Base-by-base conservation (phyloP, 1,139 yeast genomes). In the Yamadazyma membranifaciens region DNA sequence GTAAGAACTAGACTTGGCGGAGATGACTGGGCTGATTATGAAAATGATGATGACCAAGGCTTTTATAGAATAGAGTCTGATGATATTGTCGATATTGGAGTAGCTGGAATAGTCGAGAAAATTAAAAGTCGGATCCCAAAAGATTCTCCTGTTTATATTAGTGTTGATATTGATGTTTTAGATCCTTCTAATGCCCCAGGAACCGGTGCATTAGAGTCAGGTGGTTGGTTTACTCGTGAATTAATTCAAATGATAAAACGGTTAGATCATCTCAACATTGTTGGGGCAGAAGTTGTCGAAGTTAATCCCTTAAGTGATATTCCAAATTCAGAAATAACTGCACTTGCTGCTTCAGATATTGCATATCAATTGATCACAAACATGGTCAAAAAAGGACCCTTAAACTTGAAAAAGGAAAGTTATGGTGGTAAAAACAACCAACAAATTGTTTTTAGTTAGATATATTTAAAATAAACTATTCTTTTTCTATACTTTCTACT, bases 161-260 rank as follows among this genome's bases (percentile, higher is more conserved):
- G 87, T 11, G 83, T 85, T 27, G 94, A 85, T 57, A 81, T 84
- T 36, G 92, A 85, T 57, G 87, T 83, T n/a, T 65, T 85, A 47
- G 94, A 85, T 57, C 92, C 92, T 2, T 87, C 83, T 2, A 74
- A 81, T 51, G 87, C 89, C 3, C 84, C 87, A 41, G 94, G 91
- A 1, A 85, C 94, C 1, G 94, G 94, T 9, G 85, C 94, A 3
- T 86, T 83, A 45, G 94, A 85, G 59, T 81, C 83, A 3, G 92
- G 92, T 41, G 94, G 94, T 41, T 76, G 87, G 75, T 65, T 83
- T 38, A 83, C 91, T 11, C 69, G 94, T 44, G 94, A 85, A 56
- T 69, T 85, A 44, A 72, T 83, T 42, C 70, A 80, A 43, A 68
- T 85, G 22, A 62, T 85, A 45, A 70, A 89, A 48, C 68, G 69